A percentile compares a stretch with the other conserved stretches of the same genome.
These are phyloP conservation scores for Rhodotorula sp. DNA, from an alignment of 1,284 basidiomycete species.

Conservation along the genomic window DNA sequence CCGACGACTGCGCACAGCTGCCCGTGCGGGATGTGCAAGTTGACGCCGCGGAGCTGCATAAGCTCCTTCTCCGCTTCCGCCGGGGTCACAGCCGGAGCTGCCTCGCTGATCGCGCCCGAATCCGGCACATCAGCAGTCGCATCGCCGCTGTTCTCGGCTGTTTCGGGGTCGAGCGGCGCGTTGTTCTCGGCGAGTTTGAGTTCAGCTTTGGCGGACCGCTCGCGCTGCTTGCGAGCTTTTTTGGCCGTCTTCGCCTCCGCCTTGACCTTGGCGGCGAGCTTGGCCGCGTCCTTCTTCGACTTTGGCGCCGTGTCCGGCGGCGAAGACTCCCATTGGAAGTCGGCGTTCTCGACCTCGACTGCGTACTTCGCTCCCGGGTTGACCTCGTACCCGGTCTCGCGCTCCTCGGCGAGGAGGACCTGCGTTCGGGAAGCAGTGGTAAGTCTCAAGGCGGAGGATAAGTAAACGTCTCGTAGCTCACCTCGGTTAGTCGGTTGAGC, in stretches of 20 bases:
- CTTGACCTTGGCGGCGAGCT: constrained; percentile 17
- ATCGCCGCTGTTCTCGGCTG: constrained; percentile 10
- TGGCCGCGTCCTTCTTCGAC: constrained; percentile 47
- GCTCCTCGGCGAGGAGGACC: constrained; percentile 75
- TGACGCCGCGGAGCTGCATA: constrained; percentile 60
- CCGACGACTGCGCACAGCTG: constrained; percentile 66
- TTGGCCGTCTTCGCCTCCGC: constrained; percentile 41
- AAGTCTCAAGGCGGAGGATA: too few relatives aligned
- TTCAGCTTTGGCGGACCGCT: constrained; percentile 31
- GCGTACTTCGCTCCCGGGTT: constrained; percentile 59
- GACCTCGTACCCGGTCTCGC: constrained; percentile 61
- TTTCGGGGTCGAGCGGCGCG: constrained; percentile 16
- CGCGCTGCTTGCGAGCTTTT: constrained; percentile 28
- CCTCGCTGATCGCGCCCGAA: neutral
- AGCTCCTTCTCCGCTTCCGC: constrained; percentile 33
- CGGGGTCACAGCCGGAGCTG: neutral
- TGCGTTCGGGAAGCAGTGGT: neutral
- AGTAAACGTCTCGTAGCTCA: neutral
- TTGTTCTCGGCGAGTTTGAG: constrained; percentile 20
- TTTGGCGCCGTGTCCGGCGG: constrained; percentile 57
- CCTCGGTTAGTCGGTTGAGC: constrained; percentile 59
- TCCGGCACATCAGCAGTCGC: constrained; percentile 17
- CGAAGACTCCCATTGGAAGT: constrained; percentile 78
- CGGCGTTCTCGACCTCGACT: constrained; percentile 64
- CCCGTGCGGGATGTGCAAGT: constrained; percentile 60